Conservation (phyloP, 192 early-diverging fungal genomes). For the Lobosporangium transversale region DNA sequence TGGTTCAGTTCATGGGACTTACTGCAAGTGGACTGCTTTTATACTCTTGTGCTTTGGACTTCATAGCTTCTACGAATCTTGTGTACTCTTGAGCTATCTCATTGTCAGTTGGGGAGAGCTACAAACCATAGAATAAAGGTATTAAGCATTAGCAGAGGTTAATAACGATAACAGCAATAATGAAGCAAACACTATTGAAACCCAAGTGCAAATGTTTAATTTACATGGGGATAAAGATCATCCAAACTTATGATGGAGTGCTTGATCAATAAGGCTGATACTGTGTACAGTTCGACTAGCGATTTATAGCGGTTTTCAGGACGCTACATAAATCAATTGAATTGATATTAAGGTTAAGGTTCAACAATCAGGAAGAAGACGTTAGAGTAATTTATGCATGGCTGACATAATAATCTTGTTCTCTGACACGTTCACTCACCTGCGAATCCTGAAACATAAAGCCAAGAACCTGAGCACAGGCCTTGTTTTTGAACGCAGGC, state of each 20-base stretch:
- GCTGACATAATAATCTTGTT: no score
- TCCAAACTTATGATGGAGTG: slow-evolving; percentile 53
- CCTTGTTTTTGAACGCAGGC: slow-evolving; percentile 7
- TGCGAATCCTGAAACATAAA: slow-evolving; percentile 77
- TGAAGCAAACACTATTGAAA: not conserved
- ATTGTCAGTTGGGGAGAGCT: slow-evolving; percentile 63
- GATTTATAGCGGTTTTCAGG: slow-evolving; percentile 61
- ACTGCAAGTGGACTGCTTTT: slow-evolving; percentile 58
- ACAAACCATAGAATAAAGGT: not conserved
- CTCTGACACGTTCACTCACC: no score
- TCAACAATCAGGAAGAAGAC: not conserved
- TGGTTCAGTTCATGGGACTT: no score
- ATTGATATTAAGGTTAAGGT: no score
- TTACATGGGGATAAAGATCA: slow-evolving; percentile 75
- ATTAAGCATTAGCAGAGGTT: no score
- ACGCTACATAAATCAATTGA: slow-evolving; percentile 47
- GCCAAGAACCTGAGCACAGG: slow-evolving; percentile 74
- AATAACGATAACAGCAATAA: not conserved
- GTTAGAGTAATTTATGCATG: not conserved
- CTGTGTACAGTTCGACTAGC: slow-evolving; percentile 43
- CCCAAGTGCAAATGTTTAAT: not conserved
- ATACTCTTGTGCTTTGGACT: slow-evolving; percentile 49
- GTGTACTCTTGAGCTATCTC: slow-evolving; percentile 59
- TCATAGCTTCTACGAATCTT: slow-evolving; percentile 55
- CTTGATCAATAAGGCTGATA: slow-evolving; percentile 28